These are phyloP conservation scores for Phytophthora idaei DNA, from an alignment of 352 stramenopile species.

Conservation along the genomic window DNA sequence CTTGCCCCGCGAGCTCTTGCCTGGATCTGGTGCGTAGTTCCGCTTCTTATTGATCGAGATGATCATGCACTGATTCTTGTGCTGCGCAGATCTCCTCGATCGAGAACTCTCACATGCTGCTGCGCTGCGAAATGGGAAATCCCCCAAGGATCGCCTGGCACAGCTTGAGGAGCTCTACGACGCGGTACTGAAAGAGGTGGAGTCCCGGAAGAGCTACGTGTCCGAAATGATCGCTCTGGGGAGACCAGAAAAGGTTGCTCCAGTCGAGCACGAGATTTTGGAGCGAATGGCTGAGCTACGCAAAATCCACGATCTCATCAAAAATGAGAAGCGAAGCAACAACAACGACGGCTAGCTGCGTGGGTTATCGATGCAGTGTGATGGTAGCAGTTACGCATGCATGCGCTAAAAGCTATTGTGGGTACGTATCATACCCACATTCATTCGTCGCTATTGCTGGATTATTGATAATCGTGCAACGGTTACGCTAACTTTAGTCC, in stretches of 20 bases:
- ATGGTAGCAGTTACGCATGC: no score
- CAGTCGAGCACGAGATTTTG: slow-evolving; percentile 67
- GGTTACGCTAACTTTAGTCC: slow-evolving; percentile 21
- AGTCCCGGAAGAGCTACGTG: slow-evolving; percentile 68
- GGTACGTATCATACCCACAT: no score
- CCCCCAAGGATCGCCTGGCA: slow-evolving; percentile 42
- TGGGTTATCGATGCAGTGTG: no score
- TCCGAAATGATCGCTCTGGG: slow-evolving; percentile 68
- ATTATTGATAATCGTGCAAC: slow-evolving; percentile 4
- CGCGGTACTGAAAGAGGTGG: slow-evolving; percentile 61
- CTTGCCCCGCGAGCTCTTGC: slow-evolving; percentile 69
- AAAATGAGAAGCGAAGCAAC: slow-evolving; percentile 39
- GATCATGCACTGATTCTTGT: background rate
- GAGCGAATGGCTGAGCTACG: slow-evolving; percentile 68
- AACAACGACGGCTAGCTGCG: slow-evolving; percentile 7
- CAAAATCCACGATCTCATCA: slow-evolving; percentile 69
- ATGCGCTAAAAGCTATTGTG: no score
- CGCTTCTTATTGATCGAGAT: background rate
- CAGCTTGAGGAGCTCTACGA: slow-evolving; percentile 76
- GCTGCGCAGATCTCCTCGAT: slow-evolving; percentile 57
- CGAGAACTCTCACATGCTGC: slow-evolving; percentile 67
- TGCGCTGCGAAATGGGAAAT: slow-evolving; percentile 42
- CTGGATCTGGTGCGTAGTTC: slow-evolving; percentile 55
- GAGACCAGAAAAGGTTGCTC: slow-evolving; percentile 41
- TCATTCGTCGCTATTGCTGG: background rate